A percentile compares a stretch with the other conserved stretches of the same genome.
Evolutionary conservation across 257 asterid species (phyloP).

Genomic region (Lycium ferocissimum): DNA sequence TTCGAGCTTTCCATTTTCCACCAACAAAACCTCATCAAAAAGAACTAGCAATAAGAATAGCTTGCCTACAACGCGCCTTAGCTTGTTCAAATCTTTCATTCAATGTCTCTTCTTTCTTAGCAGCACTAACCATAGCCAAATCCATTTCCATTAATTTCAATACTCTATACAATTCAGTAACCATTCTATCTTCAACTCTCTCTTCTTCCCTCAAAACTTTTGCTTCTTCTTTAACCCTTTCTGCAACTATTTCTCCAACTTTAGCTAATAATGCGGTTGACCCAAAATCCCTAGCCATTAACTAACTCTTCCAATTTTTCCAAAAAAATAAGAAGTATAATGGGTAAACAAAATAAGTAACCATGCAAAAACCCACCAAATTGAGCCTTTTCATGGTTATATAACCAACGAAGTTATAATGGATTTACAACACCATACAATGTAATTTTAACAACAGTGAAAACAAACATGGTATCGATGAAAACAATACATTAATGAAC

Average conservation of each 20-base stretch:
- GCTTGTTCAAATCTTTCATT: conserved; percentile 76
- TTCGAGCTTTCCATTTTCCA: too few relatives aligned
- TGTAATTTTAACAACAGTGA: too few relatives aligned
- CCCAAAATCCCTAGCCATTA: conserved; percentile 76
- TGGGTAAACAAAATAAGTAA: too few relatives aligned
- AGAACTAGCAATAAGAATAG: conserved; percentile 48
- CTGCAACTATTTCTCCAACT: conserved; percentile 77
- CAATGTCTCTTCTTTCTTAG: conserved; percentile 76
- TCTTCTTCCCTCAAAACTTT: conserved; percentile 78
- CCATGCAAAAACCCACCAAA: too few relatives aligned
- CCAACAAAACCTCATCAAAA: too few relatives aligned
- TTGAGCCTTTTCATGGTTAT: too few relatives aligned
- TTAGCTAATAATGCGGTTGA: conserved; percentile 64
- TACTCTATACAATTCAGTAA: conserved; percentile 73
- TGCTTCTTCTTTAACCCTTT: conserved; percentile 74
- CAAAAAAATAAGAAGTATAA: conserved; percentile 36
- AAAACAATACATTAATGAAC: too few relatives aligned
- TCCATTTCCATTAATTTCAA: conserved; percentile 93
- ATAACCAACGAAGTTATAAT: too few relatives aligned
- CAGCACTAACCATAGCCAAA: conserved; percentile 81
- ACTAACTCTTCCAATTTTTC: conserved; percentile 68
- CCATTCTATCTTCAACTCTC: conserved; percentile 84
- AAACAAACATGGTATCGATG: too few relatives aligned
- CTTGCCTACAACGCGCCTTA: conserved; percentile 87
- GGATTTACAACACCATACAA: too few relatives aligned